phyloP scores from a whole-genome alignment of 2,329 filamentous ascomycete species.

The Alternaria panax region DNA sequence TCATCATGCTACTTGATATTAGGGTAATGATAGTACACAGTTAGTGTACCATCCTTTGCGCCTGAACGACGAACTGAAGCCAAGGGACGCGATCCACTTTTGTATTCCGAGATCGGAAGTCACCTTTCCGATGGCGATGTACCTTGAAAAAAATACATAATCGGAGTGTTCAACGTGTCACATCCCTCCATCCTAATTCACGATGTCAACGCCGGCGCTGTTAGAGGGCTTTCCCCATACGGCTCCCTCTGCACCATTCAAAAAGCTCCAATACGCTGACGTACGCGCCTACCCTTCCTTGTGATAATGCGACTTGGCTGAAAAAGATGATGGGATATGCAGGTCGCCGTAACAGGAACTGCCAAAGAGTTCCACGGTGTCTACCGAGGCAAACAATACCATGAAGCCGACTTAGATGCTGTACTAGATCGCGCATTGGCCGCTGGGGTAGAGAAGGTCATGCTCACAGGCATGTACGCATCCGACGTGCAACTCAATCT shows the following conservation, averaged over 20 bases:
- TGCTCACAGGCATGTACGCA: slow-evolving; percentile 50
- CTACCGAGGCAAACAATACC: slow-evolving; percentile 50
- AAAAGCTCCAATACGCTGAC: slow-evolving; percentile 2
- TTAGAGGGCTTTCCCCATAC: background rate
- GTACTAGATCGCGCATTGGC: slow-evolving; percentile 19
- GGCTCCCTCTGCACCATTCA: background rate
- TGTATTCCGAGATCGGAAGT: background rate
- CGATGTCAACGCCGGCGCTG: background rate
- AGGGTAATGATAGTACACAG: too few species aligned
- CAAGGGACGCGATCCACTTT: background rate
- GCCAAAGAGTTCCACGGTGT: slow-evolving; percentile 58
- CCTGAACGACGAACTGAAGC: background rate
- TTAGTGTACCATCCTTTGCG: background rate
- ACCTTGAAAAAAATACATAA: background rate
- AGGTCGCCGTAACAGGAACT: slow-evolving; percentile 47
- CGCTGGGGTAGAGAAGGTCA: slow-evolving; percentile 54
- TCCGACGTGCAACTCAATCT: slow-evolving; percentile 50
- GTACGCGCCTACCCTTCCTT: background rate
- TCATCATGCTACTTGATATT: background rate
- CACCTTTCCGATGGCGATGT: background rate
- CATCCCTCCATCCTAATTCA: background rate
- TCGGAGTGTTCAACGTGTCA: background rate
- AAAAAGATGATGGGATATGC: background rate
- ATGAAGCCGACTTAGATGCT: slow-evolving; percentile 6
- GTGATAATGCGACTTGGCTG: background rate